A percentile compares a stretch with the other conserved stretches of the same genome.
These are phyloP conservation scores for Dictyostelium brefeldianum DNA, from an alignment of 78 protist species.

Conservation along the genomic window DNA sequence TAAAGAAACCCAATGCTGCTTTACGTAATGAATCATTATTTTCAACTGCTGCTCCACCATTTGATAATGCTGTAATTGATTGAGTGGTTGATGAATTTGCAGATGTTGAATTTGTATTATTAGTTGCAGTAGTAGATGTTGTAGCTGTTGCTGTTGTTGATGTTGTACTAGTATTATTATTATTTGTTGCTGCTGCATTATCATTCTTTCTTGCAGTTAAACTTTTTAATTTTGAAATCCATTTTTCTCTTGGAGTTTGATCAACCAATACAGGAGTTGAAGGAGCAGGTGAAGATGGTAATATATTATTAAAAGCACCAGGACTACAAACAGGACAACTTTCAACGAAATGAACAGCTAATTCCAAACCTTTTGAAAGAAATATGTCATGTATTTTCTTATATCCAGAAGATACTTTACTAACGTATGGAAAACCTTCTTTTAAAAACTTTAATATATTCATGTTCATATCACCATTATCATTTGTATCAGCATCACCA, in stretches of 20 bases:
- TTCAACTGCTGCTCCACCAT: not conserved
- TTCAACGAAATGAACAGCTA: conserved; percentile 18
- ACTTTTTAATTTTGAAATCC: conserved; percentile 42
- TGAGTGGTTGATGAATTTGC: not conserved
- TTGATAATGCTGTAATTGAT: not conserved
- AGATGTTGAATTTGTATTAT: not conserved
- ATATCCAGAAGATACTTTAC: conserved; percentile 59
- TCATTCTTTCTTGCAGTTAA: too few species aligned
- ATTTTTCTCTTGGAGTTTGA: conserved; percentile 15
- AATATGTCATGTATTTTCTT: conserved; percentile 78
- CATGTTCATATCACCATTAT: conserved; percentile 80
- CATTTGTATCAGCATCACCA: conserved; percentile 70
- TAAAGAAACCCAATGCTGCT: conserved; percentile 10
- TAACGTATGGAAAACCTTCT: conserved; percentile 66
- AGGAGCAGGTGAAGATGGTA: conserved; percentile 27
- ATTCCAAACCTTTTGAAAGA: conserved; percentile 39
- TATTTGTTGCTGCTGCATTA: not conserved
- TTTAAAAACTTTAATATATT: conserved; percentile 60
- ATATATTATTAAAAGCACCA: not conserved
- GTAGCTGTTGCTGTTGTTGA: not conserved
- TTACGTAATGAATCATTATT: not conserved
- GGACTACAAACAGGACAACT: conserved; percentile 73
- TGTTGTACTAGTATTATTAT: not conserved
- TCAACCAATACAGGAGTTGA: not conserved
- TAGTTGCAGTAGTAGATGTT: not conserved